Evolutionary conservation across 495 filamentous ascomycete species (phyloP), one percentile per base, ranked within the genome.

Genomic region (Symbiotaphrina buchneri): DNA sequence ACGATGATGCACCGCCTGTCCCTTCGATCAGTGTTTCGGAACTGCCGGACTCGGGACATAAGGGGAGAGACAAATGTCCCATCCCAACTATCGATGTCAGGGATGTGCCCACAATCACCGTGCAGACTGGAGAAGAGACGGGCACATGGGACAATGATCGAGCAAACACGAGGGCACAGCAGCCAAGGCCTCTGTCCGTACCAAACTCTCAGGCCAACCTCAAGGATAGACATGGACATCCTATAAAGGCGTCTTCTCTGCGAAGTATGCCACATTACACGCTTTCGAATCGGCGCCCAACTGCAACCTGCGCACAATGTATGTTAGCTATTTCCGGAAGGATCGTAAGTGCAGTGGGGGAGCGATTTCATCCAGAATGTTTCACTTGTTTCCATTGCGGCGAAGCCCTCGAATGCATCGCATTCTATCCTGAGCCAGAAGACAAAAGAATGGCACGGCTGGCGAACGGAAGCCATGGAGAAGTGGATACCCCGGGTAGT

Each of bases 341-440:
- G 33, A 79, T 92, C 39, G 74, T 99, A 14, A 81, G 73, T 11
- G 72, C 91, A 8, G 72, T 73, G 7, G 62, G 63, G 27, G 52
- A 58, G 41, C 75, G 84, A 18, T 95, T 94, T 50, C 87, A 99
- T 43, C 82, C 90, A 0, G 69, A 77, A 36, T 99, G 87, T 51
- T 94, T 99, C 52, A 58, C 65, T 13, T 99, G 87, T 52, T 75
- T 77, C 52, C 63, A 81, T 37, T 99, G 87, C 52, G 66, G 74
- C 27, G 87, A 83, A 3, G 56, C 63, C 2, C 76, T 99, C 27
- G 90, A 95, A 53, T 82, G 81, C 32, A 75, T 99, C 17, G 90
- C 87, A 18, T 95, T 99, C 52, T 90, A 84, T 37, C 78, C 82
- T 2, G 87, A 99, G 45, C 87, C 90, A 0, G 65, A 78, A 6